Evolutionary conservation across 2,329 filamentous ascomycete genomes (phyloP), one percentile per base, ranked within the genome.

Genomic region (Diplodia corticola): DNA sequence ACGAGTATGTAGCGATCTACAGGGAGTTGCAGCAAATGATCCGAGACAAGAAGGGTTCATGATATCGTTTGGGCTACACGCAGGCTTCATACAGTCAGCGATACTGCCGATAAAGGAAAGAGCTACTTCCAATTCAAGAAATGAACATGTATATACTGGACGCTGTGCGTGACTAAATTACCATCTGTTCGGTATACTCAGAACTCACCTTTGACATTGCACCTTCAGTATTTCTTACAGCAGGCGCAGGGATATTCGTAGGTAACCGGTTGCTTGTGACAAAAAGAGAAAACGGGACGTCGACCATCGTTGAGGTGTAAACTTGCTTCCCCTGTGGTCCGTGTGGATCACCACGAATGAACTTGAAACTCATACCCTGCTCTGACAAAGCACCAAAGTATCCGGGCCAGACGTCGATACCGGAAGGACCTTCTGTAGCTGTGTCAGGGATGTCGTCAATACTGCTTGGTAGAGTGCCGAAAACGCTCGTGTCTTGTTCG

Each of bases 361-460:
- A 24, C 28, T 50, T 49, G 5, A 78, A 60, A 9, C 69, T 73
- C 65, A 78, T 68, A 1, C 88, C 89, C 17, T 83, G 78, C 60
- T 86, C 83, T 0, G 89, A 88, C 20, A 89, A 77, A 10, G 84
- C 87, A 24, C 89, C 89, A 72, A 92, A 91, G 66, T 84, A 80
- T 65, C 67, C 65, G 4, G 35, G 65, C 63, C 51, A 55, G 1
- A 72, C 69, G 40, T 68, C 72, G 51, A 71, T 61, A 2, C 70
- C 66, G 15, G 69, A 67, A 17, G 68, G 61, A 1, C 61, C 46
- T 9, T 63, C 48, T 6, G 63, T 35, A 22, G 70, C 65, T 54
- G 64, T 67, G 13, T 68, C 68, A 3, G 72, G 73, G 9, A 78
- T 68, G 2, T 74, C 70, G 63, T 83, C 81, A 20, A 80, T 72